Percentiles rank a stretch among this genome's conserved stretches.
These are phyloP conservation scores for Theobroma cacao DNA, from an alignment of 345 rosid species.

Conservation along the genomic window DNA sequence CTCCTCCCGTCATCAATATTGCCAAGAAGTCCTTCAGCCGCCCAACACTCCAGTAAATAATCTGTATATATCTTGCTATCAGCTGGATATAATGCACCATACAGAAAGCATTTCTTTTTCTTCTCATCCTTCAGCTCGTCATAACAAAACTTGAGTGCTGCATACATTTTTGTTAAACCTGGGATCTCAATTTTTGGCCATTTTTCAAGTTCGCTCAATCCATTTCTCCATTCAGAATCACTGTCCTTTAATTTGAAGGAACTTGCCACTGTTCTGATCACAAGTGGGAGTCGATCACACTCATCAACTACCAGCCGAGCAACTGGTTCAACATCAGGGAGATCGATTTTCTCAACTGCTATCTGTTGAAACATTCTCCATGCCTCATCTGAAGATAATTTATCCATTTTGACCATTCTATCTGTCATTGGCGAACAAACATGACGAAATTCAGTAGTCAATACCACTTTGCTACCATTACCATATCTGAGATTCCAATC, in stretches of 20 bases:
- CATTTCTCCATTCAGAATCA: conserved; percentile 20
- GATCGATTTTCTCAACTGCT: not conserved
- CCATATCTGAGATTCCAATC: conserved; percentile 2
- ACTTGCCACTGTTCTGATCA: conserved; percentile 27
- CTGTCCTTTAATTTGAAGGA: conserved; percentile 21
- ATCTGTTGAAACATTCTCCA: conserved; percentile 11
- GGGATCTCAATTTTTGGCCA: conserved; percentile 17
- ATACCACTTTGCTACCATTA: conserved; percentile 1
- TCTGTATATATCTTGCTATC: conserved; percentile 21
- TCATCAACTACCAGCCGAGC: conserved; percentile 18
- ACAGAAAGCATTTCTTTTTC: conserved; percentile 26
- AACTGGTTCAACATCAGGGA: conserved; percentile 16
- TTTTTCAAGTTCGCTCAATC: not conserved
- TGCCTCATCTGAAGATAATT: not conserved
- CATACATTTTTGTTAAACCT: conserved; percentile 28
- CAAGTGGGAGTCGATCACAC: conserved; percentile 28
- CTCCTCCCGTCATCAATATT: not conserved
- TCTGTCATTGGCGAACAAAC: conserved; percentile 4
- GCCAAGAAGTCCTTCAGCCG: conserved; percentile 21
- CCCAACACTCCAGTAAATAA: conserved; percentile 31
- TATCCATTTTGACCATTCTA: not conserved
- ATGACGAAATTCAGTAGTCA: conserved; percentile 2
- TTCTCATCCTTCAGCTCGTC: conserved; percentile 22
- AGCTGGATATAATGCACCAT: conserved; percentile 23
- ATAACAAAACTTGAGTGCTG: conserved; percentile 17